phyloP scores from a whole-genome alignment of 345 rosid species.

The Turritis glabra region DNA sequence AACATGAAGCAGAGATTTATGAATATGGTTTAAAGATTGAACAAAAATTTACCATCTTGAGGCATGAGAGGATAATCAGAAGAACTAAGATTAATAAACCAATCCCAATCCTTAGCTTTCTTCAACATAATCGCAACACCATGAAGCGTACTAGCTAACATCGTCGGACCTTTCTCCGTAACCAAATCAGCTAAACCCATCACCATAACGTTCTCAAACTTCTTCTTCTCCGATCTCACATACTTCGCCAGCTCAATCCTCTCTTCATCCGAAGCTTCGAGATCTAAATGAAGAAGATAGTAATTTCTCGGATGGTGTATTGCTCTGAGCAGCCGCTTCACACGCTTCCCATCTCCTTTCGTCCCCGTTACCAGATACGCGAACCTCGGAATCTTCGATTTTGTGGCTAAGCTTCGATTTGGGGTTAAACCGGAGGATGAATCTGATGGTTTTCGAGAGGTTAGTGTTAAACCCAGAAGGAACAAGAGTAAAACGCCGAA shows the following conservation, averaged over 20 bases:
- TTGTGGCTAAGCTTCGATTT: slow-evolving; percentile 23
- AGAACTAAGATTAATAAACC: slow-evolving; percentile 87
- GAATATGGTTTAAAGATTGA: background rate
- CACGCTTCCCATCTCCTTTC: slow-evolving; percentile 61
- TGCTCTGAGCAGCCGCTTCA: slow-evolving; percentile 68
- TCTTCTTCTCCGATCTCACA: slow-evolving; percentile 63
- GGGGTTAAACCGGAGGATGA: slow-evolving; percentile 23
- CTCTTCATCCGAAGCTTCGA: slow-evolving; percentile 77
- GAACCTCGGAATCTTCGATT: slow-evolving; percentile 48
- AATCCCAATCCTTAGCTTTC: slow-evolving; percentile 80
- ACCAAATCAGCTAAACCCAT: slow-evolving; percentile 80
- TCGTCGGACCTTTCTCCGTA: slow-evolving; percentile 80
- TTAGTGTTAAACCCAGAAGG: slow-evolving; percentile 42
- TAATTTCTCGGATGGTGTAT: slow-evolving; percentile 78
- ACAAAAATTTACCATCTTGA: slow-evolving; percentile 67
- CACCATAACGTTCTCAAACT: slow-evolving; percentile 77
- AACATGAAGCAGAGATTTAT: background rate
- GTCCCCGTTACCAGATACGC: slow-evolving; percentile 84
- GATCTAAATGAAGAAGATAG: slow-evolving; percentile 81
- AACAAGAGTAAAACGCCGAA: slow-evolving; percentile 44
- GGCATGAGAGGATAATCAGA: slow-evolving; percentile 88
- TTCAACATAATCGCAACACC: slow-evolving; percentile 74
- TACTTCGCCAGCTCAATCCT: slow-evolving; percentile 77
- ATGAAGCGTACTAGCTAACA: slow-evolving; percentile 75
- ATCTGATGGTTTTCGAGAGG: slow-evolving; percentile 40